Base-by-base conservation (phyloP, 2,329 filamentous ascomycete species). In the Amylocarpus encephaloides region DNA sequence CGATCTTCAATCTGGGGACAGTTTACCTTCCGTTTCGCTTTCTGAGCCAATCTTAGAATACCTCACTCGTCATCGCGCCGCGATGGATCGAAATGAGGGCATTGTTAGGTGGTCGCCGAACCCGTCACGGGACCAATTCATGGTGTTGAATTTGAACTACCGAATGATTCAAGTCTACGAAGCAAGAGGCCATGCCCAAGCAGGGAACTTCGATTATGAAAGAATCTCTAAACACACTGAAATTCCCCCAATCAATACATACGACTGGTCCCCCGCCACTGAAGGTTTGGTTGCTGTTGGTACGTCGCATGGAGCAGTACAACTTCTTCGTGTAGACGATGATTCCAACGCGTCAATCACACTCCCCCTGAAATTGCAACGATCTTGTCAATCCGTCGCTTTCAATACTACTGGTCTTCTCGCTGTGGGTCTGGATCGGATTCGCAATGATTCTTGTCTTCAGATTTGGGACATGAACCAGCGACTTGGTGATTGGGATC, bases 391-490 rank as follows among this genome's bases (percentile, higher is more conserved):
- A 61, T 86, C 87, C 0, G 86, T 93, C 36, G 83, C 87, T 3
- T 90, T 93, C 69, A 92, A 83, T 62, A 82, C 79, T 3, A 75
- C 74, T 5, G 84, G 85, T 15, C 74, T 86, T 49, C 71, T 94
- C 46, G 88, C 88, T 9, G 86, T 90, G 26, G 88, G 86, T 1
- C 73, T 93, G 46, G 88, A 93, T 61, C 78, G 86, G 59, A 87
- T 91, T 19, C 79, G 88, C 30, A 90, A 88, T 67, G 88, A 93
- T 63, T 80, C 85, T 55, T 90, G 86, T 60, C 74, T 94, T 43
- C 88, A 92, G 61, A 83, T 93, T 29, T 93, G 87, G 79, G 87
- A 94, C 66, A 76, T 90, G 48, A 84, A 79, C 59, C 79, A 65
- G 54, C 62, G 80, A 35, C 73, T 81, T 43, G 76, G 73, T 16